Base-by-base conservation (phyloP, 2,329 filamentous ascomycete species). In the Raffaelea arxii region DNA sequence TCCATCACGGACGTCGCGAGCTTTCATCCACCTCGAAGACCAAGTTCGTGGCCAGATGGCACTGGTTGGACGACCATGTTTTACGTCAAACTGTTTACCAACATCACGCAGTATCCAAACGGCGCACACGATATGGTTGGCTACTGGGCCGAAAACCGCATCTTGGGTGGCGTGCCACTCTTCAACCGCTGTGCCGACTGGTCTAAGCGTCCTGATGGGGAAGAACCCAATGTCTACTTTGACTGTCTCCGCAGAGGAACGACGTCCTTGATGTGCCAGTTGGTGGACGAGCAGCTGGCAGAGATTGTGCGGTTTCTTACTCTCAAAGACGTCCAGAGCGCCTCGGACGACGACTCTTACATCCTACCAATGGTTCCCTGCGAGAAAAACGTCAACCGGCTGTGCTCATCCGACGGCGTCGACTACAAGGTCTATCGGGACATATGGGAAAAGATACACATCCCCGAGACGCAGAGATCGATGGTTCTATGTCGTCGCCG, bases 151-250 rank as follows among this genome's bases (percentile, higher is more conserved):
- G 59, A 60, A 37, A 44, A 46, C 18, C 53, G 54, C 21, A 58
- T 60, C 32, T 47, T 61, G 14, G 58, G 59, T 14, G 59, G 59
- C n/a, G 59, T 62, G 2, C 49, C 55, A 0, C 36, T 60, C 4
- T 62, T 62, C 38, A 56, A 60, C 38, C 48, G 59, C 24, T 43
- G 6, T 18, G 27, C 23, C 10, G 35, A 25, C 19, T 27, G 32
- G 41, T 46, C 35, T 25, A 22, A n/a, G n/a, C n/a, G n/a, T n/a
- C n/a, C n/a, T n/a, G 32, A 16, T 12, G 7, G 19, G 32, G 14
- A 6, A 6, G 32, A 36, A n/a, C 32, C 32, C 32, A 36, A 38
- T 19, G 25, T 48, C 10, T 48, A 39, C 36, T 36, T 39, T 38
- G 18, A 43, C 14, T 12, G 18, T 7, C 14, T n/a, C 4, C 41